These are phyloP conservation scores for Epicoccum nigrum DNA, from an alignment of 2,329 filamentous ascomycete species.

Conservation along the genomic window DNA sequence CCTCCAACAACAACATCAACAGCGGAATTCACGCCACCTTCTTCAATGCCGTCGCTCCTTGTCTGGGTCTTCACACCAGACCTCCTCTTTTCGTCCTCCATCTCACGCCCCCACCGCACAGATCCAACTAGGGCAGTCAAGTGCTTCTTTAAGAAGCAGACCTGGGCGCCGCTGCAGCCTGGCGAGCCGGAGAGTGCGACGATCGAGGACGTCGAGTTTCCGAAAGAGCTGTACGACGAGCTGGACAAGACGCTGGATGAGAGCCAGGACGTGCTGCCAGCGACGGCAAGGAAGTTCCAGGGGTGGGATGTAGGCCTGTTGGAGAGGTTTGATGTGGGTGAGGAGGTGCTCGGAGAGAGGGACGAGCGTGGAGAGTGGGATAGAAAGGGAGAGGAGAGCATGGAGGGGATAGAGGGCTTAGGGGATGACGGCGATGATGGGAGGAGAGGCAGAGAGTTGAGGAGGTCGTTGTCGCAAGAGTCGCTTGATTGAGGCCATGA, in stretches of 20 bases:
- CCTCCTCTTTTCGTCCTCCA: constrained; percentile 60
- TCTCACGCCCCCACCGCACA: constrained; percentile 23
- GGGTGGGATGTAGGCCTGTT: constrained; percentile 73
- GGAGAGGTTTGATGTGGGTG: constrained; percentile 55
- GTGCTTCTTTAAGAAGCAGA: constrained; percentile 57
- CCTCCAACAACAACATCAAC: constrained; percentile 5
- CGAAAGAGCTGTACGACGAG: constrained; percentile 56
- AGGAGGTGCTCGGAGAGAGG: constrained; percentile 7
- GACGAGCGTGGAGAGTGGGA: neutral
- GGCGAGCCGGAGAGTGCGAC: constrained; percentile 49
- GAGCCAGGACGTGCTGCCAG: constrained; percentile 62
- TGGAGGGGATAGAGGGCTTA: neutral
- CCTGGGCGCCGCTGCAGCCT: constrained; percentile 29
- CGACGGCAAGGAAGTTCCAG: constrained; percentile 62
- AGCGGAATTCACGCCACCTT: neutral
- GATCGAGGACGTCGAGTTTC: constrained; percentile 60
- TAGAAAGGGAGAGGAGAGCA: neutral
- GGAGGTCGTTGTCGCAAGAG: constrained; percentile 10
- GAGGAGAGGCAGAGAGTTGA: constrained; percentile 4
- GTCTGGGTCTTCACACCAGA: constrained; percentile 68
- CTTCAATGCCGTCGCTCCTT: constrained; percentile 38
- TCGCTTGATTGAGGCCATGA: constrained; percentile 1
- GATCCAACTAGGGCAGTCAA: constrained; percentile 62
- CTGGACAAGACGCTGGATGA: constrained; percentile 54
- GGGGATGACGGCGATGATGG: neutral